Percentiles rank a stretch among this genome's conserved stretches.
These are phyloP conservation scores for Penicillium psychrosexuale DNA, from an alignment of 2,329 filamentous ascomycete species.

Conservation along the genomic window DNA sequence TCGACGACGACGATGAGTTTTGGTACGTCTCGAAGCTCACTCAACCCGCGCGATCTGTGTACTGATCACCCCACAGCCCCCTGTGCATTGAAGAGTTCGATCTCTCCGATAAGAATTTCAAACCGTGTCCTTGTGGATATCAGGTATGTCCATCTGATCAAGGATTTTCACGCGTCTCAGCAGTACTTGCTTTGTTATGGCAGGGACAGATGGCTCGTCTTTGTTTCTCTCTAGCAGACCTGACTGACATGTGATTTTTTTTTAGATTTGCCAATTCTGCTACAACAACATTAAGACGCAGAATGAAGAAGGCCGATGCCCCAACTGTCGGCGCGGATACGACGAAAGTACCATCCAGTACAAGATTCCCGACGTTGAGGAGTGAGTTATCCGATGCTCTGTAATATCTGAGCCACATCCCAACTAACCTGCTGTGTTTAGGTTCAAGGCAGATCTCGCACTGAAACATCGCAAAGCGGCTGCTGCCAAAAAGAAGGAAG, in stretches of 20 bases:
- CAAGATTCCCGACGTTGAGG: slow-evolving; percentile 91
- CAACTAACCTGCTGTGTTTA: slow-evolving; percentile 28
- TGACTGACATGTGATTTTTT: slow-evolving; percentile 15
- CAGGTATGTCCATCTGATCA: slow-evolving; percentile 64
- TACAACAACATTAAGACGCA: slow-evolving; percentile 99
- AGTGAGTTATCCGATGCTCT: slow-evolving; percentile 60
- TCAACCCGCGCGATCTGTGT: background rate
- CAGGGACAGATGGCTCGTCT: background rate
- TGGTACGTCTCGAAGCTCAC: slow-evolving; percentile 35
- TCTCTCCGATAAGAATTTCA: slow-evolving; percentile 93
- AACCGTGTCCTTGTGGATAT: slow-evolving; percentile 95
- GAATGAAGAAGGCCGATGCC: slow-evolving; percentile 87
- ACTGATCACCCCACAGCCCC: slow-evolving; percentile 59
- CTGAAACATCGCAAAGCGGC: slow-evolving; percentile 88
- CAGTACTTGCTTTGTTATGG: background rate
- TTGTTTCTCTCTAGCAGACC: background rate
- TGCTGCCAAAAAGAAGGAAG: slow-evolving; percentile 86
- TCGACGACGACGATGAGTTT: slow-evolving; percentile 50
- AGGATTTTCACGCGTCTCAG: background rate
- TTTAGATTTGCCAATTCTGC: slow-evolving; percentile 96
- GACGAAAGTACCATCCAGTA: slow-evolving; percentile 97
- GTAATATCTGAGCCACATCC: slow-evolving; percentile 7
- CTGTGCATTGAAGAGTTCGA: slow-evolving; percentile 99
- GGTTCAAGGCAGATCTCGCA: slow-evolving; percentile 51
- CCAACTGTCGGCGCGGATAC: slow-evolving; percentile 93